Base-by-base conservation (phyloP, 2,329 filamentous ascomycete species). In the Magnaporthales sp. region DNA sequence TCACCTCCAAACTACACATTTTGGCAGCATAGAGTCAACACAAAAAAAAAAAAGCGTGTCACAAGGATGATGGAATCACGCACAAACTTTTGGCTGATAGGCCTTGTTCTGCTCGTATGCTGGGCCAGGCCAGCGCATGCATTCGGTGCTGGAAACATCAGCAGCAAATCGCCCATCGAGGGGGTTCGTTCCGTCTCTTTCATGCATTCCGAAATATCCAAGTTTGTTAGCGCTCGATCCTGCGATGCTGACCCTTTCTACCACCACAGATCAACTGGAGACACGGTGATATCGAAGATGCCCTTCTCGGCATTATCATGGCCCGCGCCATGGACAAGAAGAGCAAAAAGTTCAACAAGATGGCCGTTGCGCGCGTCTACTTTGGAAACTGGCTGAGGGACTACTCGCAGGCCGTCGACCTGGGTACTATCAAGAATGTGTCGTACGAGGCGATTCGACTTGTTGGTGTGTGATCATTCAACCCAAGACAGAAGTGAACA, bases 301-400 rank as follows among this genome's bases (percentile, higher is more conserved):
- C 90, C 32, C 87, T 97, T 66, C 86, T 96, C 67, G 88, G 86
- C 67, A 82, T 97, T 67, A 70, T 79, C 64, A 86, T 90, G 75
- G 86, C 88, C 60, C 83, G 84, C 68, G 83, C 84, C 56, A 86
- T 86, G 26, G 80, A 80, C 69, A 64, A 64, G 38, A 64, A 64
- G 63, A 85, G 86, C 69, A 93, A 93, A 81, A 96, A 94, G 74
- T 97, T 96, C 79, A 87, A 86, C 81, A 95, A 95, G 80, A 86
- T 96, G 74, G 27, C 51, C 24, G 91, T 97, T 69, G 91, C 93
- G 70, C 87, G 93, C 68, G 91, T 96, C 69, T 97, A 97, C 81
- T 97, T 97, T 80, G 93, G 93, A 70, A 97, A 97, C 81, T 97
- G 93, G 93, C 86, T 97, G 51, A 87, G 85, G 68, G 93, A 97